These are phyloP conservation scores for Quercus parvula DNA, from an alignment of 306 rosid genomes.

Conservation along the genomic window DNA sequence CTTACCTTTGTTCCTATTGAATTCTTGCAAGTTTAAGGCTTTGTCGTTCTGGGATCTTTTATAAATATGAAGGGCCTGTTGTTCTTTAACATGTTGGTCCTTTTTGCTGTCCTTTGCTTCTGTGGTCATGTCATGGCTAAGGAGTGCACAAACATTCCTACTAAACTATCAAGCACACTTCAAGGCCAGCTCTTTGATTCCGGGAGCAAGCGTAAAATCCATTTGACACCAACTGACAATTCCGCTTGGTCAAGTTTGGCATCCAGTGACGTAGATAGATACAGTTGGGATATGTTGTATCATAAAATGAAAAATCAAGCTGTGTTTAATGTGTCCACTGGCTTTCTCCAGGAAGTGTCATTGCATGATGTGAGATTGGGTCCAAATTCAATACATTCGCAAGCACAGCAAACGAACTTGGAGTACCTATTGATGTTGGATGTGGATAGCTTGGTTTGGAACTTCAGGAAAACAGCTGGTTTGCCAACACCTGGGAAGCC, in stretches of 20 bases:
- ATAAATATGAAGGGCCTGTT: conserved; percentile 33
- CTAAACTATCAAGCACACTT: conserved; percentile 50
- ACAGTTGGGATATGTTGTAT: conserved; percentile 60
- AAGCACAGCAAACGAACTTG: conserved; percentile 71
- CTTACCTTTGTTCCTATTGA: background rate
- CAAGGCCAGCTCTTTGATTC: conserved; percentile 35
- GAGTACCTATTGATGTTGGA: conserved; percentile 76
- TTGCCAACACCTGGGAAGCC: conserved; percentile 61
- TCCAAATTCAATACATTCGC: conserved; percentile 42
- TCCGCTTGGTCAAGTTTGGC: conserved; percentile 60
- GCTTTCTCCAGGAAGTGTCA: conserved; percentile 64
- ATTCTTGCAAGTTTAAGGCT: background rate
- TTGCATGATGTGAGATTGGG: conserved; percentile 63
- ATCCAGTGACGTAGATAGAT: conserved; percentile 37
- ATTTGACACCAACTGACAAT: conserved; percentile 73
- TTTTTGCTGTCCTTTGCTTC: conserved; percentile 21
- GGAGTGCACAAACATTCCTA: conserved; percentile 67
- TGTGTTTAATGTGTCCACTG: conserved; percentile 29
- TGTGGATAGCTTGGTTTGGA: conserved; percentile 72
- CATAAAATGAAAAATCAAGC: conserved; percentile 45
- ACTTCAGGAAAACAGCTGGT: conserved; percentile 75
- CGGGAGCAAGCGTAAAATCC: conserved; percentile 43
- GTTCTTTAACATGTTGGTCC: conserved; percentile 13
- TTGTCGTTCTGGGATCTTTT: background rate
- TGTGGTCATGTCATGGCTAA: conserved; percentile 36